Conservation (phyloP, 805 yeast genomes). For the Candida stauntonica region DNA sequence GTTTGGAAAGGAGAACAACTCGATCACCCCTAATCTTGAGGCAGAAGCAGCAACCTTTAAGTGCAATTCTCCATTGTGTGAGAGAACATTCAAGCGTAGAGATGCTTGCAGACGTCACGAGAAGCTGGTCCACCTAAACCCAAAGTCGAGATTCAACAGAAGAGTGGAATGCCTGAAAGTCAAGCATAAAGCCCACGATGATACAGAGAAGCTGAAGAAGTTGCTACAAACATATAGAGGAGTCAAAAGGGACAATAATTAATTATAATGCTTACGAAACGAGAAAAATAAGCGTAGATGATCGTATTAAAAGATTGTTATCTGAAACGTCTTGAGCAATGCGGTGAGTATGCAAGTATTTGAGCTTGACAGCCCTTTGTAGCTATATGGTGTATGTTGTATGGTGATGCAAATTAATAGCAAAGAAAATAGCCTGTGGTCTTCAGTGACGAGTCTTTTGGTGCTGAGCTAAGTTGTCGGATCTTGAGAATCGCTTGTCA, state of each 20-base stretch:
- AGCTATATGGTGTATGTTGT: no score
- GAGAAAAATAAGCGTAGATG: no score
- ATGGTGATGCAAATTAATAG: background rate
- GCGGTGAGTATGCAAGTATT: no score
- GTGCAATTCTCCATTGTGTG: constrained; percentile 37
- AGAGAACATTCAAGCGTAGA: constrained; percentile 44
- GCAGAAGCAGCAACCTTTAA: constrained; percentile 8
- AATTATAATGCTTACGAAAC: no score
- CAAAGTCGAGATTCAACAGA: constrained; percentile 37
- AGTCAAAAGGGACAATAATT: no score
- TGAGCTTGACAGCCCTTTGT: no score
- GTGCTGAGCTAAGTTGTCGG: constrained; percentile 66
- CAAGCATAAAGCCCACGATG: constrained; percentile 2
- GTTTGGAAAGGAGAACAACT: constrained; percentile 1
- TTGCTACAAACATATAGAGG: background rate
- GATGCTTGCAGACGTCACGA: constrained; percentile 53
- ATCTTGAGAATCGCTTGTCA: constrained; percentile 58
- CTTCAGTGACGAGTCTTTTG: constrained; percentile 44
- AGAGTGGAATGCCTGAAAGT: constrained; percentile 17
- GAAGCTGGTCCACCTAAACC: constrained; percentile 44
- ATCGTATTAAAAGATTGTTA: no score
- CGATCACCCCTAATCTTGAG: background rate
- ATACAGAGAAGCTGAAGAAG: background rate
- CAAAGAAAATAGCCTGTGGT: background rate
- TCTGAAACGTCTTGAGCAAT: no score